Evolutionary conservation across 805 yeast species (phyloP).

Genomic region (Candida krabiensis): DNA sequence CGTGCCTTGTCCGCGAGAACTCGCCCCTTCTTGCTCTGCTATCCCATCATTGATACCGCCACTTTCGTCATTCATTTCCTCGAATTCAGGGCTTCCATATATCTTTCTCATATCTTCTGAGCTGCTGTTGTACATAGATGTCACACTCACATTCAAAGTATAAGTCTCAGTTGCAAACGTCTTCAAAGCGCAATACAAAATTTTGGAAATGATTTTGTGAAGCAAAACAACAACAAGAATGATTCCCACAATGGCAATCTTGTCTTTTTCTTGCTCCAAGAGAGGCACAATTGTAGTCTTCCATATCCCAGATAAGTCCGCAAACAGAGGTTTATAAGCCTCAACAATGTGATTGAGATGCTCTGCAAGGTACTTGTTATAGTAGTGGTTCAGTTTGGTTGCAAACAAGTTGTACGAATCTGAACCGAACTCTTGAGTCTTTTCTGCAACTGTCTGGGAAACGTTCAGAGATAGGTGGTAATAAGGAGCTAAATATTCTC

Average conservation of each 20-base stretch:
- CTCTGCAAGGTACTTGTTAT: conserved; percentile 8
- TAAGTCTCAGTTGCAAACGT: conserved; percentile 25
- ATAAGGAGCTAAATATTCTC: conserved; percentile 3
- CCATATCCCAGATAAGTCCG: conserved; percentile 16
- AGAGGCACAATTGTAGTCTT: conserved; percentile 11
- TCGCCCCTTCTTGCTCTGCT: conserved; percentile 18
- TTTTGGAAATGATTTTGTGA: conserved; percentile 13
- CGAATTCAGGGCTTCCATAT: conserved; percentile 21
- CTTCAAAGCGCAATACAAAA: conserved; percentile 14
- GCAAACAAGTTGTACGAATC: conserved; percentile 5
- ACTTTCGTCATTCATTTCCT: conserved; percentile 21
- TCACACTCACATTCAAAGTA: conserved; percentile 24
- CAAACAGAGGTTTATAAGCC: conserved; percentile 17
- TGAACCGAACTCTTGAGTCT: neutral
- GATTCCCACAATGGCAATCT: conserved; percentile 12
- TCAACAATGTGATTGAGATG: conserved; percentile 13
- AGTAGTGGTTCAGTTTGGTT: conserved; percentile 8
- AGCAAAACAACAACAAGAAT: conserved; percentile 13
- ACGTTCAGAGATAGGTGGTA: neutral
- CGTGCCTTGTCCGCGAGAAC: conserved; percentile 6
- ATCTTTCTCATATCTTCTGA: conserved; percentile 11
- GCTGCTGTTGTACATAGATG: conserved; percentile 23
- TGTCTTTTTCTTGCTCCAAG: conserved; percentile 15
- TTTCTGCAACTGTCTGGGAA: neutral
- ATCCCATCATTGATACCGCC: conserved; percentile 27